Conservation (phyloP, 2,329 filamentous ascomycete species). For the Pseudogymnoascus sp. region DNA sequence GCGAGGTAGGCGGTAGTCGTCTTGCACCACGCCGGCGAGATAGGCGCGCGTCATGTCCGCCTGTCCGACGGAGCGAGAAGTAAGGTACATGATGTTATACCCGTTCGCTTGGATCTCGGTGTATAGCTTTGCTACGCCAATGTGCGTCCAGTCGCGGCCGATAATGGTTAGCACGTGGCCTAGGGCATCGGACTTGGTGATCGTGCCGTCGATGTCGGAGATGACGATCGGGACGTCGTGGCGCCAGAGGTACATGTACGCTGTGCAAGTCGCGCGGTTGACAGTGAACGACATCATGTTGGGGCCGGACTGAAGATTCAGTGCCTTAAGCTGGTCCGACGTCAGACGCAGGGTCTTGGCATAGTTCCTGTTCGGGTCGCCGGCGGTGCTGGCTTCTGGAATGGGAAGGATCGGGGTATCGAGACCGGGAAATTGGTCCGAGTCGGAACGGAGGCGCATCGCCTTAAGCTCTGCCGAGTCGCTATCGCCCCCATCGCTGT, state of each 20-base stretch:
- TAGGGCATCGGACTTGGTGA: conserved; percentile 92
- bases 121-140: conserved; percentile 93
- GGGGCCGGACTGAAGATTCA: conserved; percentile 73
- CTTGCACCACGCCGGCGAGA: conserved; percentile 80
- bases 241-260: conserved; percentile 90
- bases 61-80: conserved; percentile 85
- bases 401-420: conserved; percentile 41
- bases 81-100: conserved; percentile 98
- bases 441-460: conserved; percentile 56
- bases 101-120: conserved; percentile 91
- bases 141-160: conserved; percentile 94
- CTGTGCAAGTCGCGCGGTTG: conserved; percentile 84
- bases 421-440: conserved; percentile 49
- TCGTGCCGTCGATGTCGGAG: conserved; percentile 96
- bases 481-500: conserved; percentile 71
- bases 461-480: conserved; percentile 40
- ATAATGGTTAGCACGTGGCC: conserved; percentile 96
- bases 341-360: conserved; percentile 94
- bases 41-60: conserved; percentile 87
- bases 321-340: conserved; percentile 83
- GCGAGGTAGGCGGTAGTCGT: conserved; percentile 74
- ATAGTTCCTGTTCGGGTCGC: conserved; percentile 76
- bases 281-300: conserved; percentile 96
- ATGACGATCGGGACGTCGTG: conserved; percentile 91
- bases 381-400: conserved; percentile 51